Evolutionary conservation across 306 rosid species (phyloP), one percentile per base, ranked within the genome.

Genomic region (Ormosia emarginata): DNA sequence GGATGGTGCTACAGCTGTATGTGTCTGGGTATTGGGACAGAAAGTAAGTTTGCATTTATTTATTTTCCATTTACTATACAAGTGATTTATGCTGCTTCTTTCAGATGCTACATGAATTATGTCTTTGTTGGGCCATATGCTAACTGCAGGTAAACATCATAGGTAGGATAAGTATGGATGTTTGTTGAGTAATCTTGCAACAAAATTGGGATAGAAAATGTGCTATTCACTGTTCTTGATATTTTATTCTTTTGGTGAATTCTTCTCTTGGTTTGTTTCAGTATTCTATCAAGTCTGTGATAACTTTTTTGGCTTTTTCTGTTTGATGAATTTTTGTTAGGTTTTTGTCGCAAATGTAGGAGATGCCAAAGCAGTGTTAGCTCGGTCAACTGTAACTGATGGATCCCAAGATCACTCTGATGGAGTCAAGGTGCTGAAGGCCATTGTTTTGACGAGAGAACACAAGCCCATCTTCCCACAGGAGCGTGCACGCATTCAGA

Each of bases 1-100:
- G 86, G 98, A 94, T 71, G 98, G 98, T 76, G 96, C 98, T 63
- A 94, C 97, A 68, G 94, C 97, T 33, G 97, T 91, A 30, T 92
- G 97, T 79, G 88, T 91, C 67, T 94, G 98, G 98, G 85, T 94
- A 72, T 67, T 92, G 74, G 96, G 93, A 49, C 91, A 92, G 80
- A 91, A 88, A 67, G 98, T 92, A 86, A 86, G 97, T 89, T 18
- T 71, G 12, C 15, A 12, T 9, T 61, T 43, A 43, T 55, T 46
- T 33, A 36, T 34, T 62, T 67, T 80, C 77, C 36, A 39, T 56
- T 37, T 37, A 13, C 46, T 8, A n/a, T 30, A 3, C 50, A n/a
- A 33, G 79, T 77, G 49, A 24, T 76, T 46, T 47, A 32, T 43
- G 39, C 56, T 7, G 62, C 59, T 59, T 46, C 67, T 34, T 52